Percentiles rank a stretch among this genome's conserved stretches.
These are phyloP conservation scores for Ceratobasidium sp. DNA, from an alignment of 1,284 basidiomycete species.

Conservation along the genomic window DNA sequence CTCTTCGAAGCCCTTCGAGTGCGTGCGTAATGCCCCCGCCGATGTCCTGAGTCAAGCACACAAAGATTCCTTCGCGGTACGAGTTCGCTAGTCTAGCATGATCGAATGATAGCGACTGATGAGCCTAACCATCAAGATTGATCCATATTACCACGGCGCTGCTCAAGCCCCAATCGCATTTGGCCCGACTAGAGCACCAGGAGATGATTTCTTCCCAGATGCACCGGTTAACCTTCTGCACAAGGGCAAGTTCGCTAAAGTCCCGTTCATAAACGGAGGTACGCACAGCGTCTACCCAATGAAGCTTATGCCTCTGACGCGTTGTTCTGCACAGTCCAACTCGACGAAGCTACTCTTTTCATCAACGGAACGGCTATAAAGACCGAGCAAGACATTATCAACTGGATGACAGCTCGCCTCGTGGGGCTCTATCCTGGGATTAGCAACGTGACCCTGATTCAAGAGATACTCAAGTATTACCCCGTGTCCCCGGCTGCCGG, in stretches of 20 bases:
- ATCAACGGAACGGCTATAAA: conserved; percentile 40
- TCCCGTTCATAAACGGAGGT: conserved; percentile 57
- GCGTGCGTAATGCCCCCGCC: background rate
- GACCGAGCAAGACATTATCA: conserved; percentile 22
- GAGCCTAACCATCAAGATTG: background rate
- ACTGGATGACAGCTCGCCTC: background rate
- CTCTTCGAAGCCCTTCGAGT: background rate
- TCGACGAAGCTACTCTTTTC: conserved; percentile 51
- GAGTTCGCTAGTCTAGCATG: background rate
- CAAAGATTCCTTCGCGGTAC: background rate
- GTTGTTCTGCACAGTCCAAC: conserved; percentile 13
- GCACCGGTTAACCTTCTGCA: conserved; percentile 52
- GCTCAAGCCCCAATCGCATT: background rate
- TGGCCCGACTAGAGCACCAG: background rate
- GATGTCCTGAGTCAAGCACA: conserved; percentile 4
- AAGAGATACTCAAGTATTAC: conserved; percentile 2
- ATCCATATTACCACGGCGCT: background rate
- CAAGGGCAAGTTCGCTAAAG: conserved; percentile 53
- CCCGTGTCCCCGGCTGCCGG: conserved; percentile 2
- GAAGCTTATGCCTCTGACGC: background rate
- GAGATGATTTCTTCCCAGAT: background rate
- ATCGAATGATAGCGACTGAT: background rate
- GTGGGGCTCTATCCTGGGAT: conserved; percentile 13
- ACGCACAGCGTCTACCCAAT: background rate
- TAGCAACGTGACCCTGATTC: background rate